A percentile compares a stretch with the other conserved stretches of the same genome.
Evolutionary conservation across 305 asterid genomes (phyloP).

Genomic region (Fraxinus nigra): DNA sequence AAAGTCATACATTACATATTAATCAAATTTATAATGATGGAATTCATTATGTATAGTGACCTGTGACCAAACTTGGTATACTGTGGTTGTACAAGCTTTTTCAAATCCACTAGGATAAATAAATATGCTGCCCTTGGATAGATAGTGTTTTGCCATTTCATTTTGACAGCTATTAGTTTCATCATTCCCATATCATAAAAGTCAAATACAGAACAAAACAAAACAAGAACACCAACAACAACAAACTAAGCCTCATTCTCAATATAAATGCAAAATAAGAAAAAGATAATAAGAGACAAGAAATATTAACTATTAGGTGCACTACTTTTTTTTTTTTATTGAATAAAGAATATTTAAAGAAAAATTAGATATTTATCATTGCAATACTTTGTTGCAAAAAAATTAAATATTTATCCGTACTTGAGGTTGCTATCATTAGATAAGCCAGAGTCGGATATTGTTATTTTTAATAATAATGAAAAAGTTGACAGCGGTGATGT

Average conservation of each 20-base stretch:
- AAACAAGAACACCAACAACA: neutral
- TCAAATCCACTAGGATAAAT: neutral
- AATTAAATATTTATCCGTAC: too few relatives aligned
- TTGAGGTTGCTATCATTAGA: neutral
- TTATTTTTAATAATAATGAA: too few relatives aligned
- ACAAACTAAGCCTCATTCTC: neutral
- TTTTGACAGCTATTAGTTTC: neutral
- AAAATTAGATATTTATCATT: neutral
- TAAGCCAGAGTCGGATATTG: neutral
- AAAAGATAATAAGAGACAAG: neutral
- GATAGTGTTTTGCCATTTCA: neutral
- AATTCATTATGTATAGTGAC: neutral
- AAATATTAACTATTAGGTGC: neutral
- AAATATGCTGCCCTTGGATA: neutral
- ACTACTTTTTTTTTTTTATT: neutral
- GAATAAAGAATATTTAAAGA: neutral
- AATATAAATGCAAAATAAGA: neutral
- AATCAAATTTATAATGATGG: neutral
- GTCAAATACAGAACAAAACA: neutral
- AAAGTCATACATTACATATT: neutral
- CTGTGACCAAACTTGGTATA: neutral
- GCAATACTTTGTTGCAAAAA: neutral
- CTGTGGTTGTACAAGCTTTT: neutral
- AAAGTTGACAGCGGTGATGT: neutral
- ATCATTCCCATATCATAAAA: neutral